These are phyloP conservation scores for Beauveria sp. DNA, from an alignment of 2,329 filamentous ascomycete species.

Conservation along the genomic window DNA sequence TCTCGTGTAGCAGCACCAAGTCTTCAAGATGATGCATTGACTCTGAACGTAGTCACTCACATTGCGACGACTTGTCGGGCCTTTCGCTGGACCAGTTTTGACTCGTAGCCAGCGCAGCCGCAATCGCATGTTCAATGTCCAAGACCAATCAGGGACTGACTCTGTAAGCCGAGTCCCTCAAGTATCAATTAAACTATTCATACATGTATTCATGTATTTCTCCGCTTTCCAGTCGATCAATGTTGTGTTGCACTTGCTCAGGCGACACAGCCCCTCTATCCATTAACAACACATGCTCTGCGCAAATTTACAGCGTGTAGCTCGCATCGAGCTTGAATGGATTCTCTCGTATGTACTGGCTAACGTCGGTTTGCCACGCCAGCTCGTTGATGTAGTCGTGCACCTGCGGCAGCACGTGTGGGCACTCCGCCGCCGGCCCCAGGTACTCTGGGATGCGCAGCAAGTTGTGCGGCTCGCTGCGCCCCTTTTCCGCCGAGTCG, in stretches of 20 bases:
- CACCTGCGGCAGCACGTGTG: slow-evolving; percentile 46
- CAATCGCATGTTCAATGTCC: not conserved
- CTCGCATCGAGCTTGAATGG: slow-evolving; percentile 38
- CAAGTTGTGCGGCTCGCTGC: slow-evolving; percentile 76
- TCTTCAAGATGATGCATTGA: not conserved
- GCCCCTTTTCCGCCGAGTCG: slow-evolving; percentile 73
- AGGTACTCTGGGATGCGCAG: slow-evolving; percentile 73
- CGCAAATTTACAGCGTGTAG: slow-evolving; percentile 15
- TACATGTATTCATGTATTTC: not conserved
- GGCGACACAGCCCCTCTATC: not conserved
- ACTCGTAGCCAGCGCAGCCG: not conserved
- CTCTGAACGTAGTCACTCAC: not conserved
- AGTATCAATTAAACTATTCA: not conserved
- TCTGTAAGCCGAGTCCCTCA: not conserved
- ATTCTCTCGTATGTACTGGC: slow-evolving; percentile 45
- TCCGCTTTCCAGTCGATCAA: not conserved
- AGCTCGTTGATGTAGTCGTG: slow-evolving; percentile 54
- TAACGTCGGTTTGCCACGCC: slow-evolving; percentile 51
- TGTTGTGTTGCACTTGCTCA: not conserved
- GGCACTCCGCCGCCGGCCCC: slow-evolving; percentile 33
- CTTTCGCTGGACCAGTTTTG: no score
- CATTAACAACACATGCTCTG: not conserved
- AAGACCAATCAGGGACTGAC: not conserved
- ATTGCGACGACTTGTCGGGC: no score
- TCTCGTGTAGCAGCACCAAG: not conserved